Percentiles rank a stretch among this genome's conserved stretches.
These are phyloP conservation scores for Fusarium torulosum DNA, from an alignment of 2,329 filamentous ascomycete species.

Conservation along the genomic window DNA sequence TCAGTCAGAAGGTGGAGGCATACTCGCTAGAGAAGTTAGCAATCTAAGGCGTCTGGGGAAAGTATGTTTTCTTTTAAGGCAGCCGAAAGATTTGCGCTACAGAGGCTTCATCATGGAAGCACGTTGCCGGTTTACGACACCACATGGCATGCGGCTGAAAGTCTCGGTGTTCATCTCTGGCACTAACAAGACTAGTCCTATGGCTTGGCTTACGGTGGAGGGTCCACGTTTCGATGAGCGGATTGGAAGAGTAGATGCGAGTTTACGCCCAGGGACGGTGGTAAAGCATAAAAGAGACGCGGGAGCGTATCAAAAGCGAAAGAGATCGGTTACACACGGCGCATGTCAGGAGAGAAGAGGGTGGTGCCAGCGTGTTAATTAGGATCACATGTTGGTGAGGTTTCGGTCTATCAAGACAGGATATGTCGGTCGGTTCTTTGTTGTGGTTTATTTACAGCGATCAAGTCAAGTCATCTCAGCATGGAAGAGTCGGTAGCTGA, in stretches of 20 bases:
- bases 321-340: conserved; percentile 44
- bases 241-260: conserved; percentile 39
- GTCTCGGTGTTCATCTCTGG: conserved; percentile 5
- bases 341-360: conserved; percentile 21
- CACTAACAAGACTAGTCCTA: conserved; percentile 19
- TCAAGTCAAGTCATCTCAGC: conserved; percentile 15
- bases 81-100: conserved; percentile 28
- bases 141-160: conserved; percentile 44
- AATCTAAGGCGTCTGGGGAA: conserved; percentile 60
- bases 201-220: conserved; percentile 20
- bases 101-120: conserved; percentile 13
- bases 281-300: conserved; percentile 26
- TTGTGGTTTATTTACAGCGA: conserved; percentile 23
- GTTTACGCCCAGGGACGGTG: conserved; percentile 30
- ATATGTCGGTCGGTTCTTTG: conserved; percentile 13
- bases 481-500: conserved; percentile 23
- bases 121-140: conserved; percentile 28
- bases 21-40: conserved; percentile 86
- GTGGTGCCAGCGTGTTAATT: conserved; percentile 33
- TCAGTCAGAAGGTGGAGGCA: conserved; percentile 82
- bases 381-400: conserved; percentile 35
- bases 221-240: conserved; percentile 9
- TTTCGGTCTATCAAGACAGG: conserved; percentile 21
- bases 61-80: conserved; percentile 29
- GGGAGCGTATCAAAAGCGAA: conserved; percentile 30